Percentiles rank a stretch among this genome's conserved stretches.
phyloP scores from a whole-genome alignment of 1,284 basidiomycete genomes.

The Boletus semigastroideus region DNA sequence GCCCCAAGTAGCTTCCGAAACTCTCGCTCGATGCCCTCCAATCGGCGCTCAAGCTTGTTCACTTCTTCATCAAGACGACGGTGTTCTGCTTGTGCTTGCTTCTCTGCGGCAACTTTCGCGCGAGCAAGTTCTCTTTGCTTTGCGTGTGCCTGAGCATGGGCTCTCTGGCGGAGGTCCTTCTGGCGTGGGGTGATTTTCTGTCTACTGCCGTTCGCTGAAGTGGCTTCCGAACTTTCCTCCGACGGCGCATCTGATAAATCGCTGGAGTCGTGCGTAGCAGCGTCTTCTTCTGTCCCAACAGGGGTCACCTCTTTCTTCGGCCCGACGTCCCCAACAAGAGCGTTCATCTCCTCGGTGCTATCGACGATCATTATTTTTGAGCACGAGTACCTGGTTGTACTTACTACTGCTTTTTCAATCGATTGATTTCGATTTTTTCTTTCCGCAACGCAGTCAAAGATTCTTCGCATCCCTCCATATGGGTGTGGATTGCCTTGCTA shows the following conservation, averaged over 20 bases:
- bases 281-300: constrained; percentile 54
- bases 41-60: constrained; percentile 70
- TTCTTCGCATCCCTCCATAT: constrained; percentile 89
- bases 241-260: constrained; percentile 69
- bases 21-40: constrained; percentile 90
- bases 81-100: constrained; percentile 71
- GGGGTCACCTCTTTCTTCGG: constrained; percentile 48
- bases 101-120: constrained; percentile 69
- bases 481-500: constrained; percentile 82
- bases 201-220: constrained; percentile 40
- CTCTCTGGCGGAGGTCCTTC: constrained; percentile 53
- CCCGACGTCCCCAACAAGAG: constrained; percentile 58
- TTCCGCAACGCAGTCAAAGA: constrained; percentile 91
- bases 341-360: constrained; percentile 73
- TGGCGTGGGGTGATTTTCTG: constrained; percentile 51
- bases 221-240: constrained; percentile 53
- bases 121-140: constrained; percentile 76
- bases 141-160: constrained; percentile 60
- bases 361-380: constrained; percentile 9
- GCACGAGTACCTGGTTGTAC: constrained; percentile 35
- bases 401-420: constrained; percentile 83
- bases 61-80: constrained; percentile 87
- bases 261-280: constrained; percentile 59
- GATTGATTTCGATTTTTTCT: constrained; percentile 92
- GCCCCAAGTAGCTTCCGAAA: constrained; percentile 85